Conservation (phyloP, 164 flowering plant genomes). For the Annona cherimola region DNA sequence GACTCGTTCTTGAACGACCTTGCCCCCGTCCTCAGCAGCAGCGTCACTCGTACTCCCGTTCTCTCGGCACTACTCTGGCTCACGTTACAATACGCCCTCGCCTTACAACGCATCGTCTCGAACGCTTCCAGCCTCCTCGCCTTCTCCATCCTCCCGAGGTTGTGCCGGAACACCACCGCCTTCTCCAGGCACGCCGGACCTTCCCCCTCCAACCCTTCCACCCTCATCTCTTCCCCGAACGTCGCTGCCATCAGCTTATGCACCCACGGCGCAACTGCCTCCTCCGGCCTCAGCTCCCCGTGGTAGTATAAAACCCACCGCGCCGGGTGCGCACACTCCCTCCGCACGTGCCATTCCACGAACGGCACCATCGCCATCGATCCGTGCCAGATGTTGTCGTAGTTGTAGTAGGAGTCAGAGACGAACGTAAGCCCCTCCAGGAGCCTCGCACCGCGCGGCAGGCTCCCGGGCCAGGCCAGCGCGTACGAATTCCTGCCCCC, state of each 20-base stretch:
- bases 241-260: conserved; percentile 43
- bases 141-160: conserved; percentile 65
- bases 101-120: conserved; percentile 70
- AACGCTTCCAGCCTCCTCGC: conserved; percentile 47
- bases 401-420: conserved; percentile 61
- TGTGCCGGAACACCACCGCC: conserved; percentile 78
- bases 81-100: conserved; percentile 49
- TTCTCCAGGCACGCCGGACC: conserved; percentile 46
- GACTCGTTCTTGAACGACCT: conserved; percentile 64
- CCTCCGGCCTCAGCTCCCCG: conserved; percentile 56
- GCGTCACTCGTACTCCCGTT: conserved; percentile 49
- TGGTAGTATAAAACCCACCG: conserved; percentile 68
- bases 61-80: conserved; percentile 4
- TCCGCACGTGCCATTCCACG: conserved; percentile 59
- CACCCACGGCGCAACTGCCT: conserved; percentile 44
- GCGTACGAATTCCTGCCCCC: conserved; percentile 69
- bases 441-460: conserved; percentile 49
- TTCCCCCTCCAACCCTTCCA: conserved; percentile 23
- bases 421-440: conserved; percentile 57
- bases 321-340: conserved; percentile 32
- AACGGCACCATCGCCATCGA: conserved; percentile 58
- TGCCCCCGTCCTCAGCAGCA: conserved; percentile 66
- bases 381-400: conserved; percentile 78
- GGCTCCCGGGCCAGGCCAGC: conserved; percentile 60
- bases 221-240: conserved; percentile 37